A percentile compares a stretch with the other conserved stretches of the same genome.
Conservation (phyloP, 306 rosid species). For the Prunus salicina region DNA sequence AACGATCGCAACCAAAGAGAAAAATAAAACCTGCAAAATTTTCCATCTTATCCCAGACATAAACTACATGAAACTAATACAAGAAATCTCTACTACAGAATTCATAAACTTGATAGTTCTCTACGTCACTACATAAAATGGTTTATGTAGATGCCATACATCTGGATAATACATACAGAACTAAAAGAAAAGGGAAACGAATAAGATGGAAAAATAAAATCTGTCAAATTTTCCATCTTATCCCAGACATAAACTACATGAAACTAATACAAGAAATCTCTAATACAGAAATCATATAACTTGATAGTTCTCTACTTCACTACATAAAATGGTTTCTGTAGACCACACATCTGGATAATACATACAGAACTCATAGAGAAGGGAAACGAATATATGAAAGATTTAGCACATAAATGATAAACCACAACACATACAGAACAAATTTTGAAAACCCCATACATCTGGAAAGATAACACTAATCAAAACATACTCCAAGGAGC, state of each 20-base stretch:
- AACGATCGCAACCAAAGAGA: neutral
- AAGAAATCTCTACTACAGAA: neutral
- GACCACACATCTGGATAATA: too few relatives aligned
- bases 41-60: neutral
- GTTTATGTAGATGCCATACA: neutral
- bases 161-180: too few relatives aligned
- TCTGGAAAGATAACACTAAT: too few relatives aligned
- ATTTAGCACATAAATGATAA: too few relatives aligned
- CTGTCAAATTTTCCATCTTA: neutral
- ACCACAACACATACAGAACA: too few relatives aligned
- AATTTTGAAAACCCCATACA: too few relatives aligned
- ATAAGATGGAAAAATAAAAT: too few relatives aligned
- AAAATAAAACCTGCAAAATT: neutral
- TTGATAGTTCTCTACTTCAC: neutral
- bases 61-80: neutral
- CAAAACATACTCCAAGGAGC: too few relatives aligned
- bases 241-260: neutral
- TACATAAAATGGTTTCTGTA: neutral
- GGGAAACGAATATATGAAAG: too few relatives aligned
- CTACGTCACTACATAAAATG: neutral
- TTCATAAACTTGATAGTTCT: neutral
- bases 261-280: neutral
- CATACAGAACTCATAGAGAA: too few relatives aligned
- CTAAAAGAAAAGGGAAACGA: too few relatives aligned
- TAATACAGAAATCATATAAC: neutral